Base-by-base conservation (phyloP, 2,329 filamentous ascomycete genomes). In the Penicillium sp. region DNA sequence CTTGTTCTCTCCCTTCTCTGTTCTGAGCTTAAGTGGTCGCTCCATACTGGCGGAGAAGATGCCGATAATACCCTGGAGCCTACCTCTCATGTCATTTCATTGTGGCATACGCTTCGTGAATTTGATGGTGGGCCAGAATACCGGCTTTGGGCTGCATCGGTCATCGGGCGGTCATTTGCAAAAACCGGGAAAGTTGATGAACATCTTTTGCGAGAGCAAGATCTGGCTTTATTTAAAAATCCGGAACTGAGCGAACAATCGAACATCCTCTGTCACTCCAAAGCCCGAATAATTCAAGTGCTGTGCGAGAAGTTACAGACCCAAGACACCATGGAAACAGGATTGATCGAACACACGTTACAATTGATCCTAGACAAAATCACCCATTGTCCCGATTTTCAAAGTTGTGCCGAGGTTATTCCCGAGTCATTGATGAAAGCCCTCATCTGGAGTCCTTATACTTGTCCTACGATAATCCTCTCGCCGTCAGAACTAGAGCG, bases 91-190 rank as follows among this genome's bases (percentile, higher is more conserved):
- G 84, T 86, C 2, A 77, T 86, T 11, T 83, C 86, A 16, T 81
- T 97, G 0, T 94, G 89, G 87, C 87, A 87, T 67, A 92, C 89
- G 37, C 89, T 91, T 62, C 81, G 83, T 54, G 80, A 83, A n/a
- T 78, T 82, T 33, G 76, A 82, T 1, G 78, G 88, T 14, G 89
- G 86, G 52, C 77, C 83, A 23, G 82, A 85, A 14, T 97, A 94
- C 69, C 77, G 91, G 1, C 77, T 90, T 1, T 99, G 95, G 95
- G 89, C 90, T 40, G 92, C 90, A 3, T 84, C 88, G 58, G 88
- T 92, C 2, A 79, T 97, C 40, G 94, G 95, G 7, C 85, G 91
- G 68, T 87, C 91, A 0, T 97, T 92, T 73, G 87, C 88, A 34
- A 83, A 89, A 14, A 90, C 86, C 24, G 92, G 92, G 1, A 79